Evolutionary conservation across 75 land plant species (phyloP).

Genomic region (Sequoiadendron giganteum): DNA sequence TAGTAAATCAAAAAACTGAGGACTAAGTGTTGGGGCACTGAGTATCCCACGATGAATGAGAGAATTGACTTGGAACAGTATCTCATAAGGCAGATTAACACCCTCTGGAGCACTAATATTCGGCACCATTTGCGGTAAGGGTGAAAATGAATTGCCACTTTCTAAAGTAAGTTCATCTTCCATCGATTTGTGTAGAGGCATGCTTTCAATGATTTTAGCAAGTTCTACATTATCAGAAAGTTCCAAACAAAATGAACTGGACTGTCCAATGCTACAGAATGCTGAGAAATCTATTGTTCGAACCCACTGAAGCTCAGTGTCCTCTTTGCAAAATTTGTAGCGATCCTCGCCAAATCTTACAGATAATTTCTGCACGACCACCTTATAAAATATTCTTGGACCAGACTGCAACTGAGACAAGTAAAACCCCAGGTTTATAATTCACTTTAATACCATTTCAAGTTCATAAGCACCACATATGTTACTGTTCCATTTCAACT

Average conservation of each 20-base stretch:
- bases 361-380: slow-evolving; percentile 21
- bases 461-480: background rate
- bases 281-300: slow-evolving; percentile 75
- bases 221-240: slow-evolving; percentile 21
- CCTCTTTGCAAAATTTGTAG: slow-evolving; percentile 46
- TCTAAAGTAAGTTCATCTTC: slow-evolving; percentile 28
- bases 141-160: slow-evolving; percentile 18
- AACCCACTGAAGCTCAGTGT: slow-evolving; percentile 52
- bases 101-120: slow-evolving; percentile 29
- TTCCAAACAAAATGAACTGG: slow-evolving; percentile 50
- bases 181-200: slow-evolving; percentile 38
- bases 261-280: slow-evolving; percentile 50
- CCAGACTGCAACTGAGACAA: slow-evolving; percentile 53
- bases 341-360: slow-evolving; percentile 26
- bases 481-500: background rate
- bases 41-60: slow-evolving; percentile 69
- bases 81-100: slow-evolving; percentile 40
- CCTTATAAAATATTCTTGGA: slow-evolving; percentile 43
- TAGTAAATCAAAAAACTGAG: slow-evolving; percentile 46
- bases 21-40: slow-evolving; percentile 48
- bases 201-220: slow-evolving; percentile 26
- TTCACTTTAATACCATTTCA: background rate
- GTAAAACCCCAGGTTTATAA: background rate
- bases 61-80: slow-evolving; percentile 66
- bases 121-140: slow-evolving; percentile 47